phyloP scores from a whole-genome alignment of 169 alveolate species.

The Eimeria tenella region DNA sequence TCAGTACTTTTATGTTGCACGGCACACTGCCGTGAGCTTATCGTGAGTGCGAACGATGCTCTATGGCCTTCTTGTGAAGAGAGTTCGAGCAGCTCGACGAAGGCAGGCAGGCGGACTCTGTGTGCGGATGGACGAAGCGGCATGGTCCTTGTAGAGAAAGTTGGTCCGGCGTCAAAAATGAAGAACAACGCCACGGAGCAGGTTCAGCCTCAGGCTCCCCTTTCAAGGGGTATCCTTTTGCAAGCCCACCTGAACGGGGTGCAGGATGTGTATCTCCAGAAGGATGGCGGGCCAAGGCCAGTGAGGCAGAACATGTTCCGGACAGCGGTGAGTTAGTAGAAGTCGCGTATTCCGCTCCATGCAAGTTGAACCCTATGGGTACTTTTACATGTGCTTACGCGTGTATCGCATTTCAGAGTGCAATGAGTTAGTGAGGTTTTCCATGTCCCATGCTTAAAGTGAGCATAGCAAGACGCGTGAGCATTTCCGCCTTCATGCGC shows the following conservation, averaged over 20 bases:
- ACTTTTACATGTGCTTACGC: too few relatives aligned
- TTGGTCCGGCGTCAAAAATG: constrained; percentile 16
- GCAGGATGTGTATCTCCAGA: constrained; percentile 48
- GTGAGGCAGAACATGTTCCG: constrained; percentile 72
- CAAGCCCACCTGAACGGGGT: constrained; percentile 51
- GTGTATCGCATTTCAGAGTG: too few relatives aligned
- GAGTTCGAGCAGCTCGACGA: not conserved
- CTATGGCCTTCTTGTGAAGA: not conserved
- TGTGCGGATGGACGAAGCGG: constrained; percentile 54
- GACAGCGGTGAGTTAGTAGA: constrained; percentile 59
- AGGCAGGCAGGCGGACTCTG: not conserved
- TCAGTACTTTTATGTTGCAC: not conserved
- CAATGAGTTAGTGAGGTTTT: too few relatives aligned
- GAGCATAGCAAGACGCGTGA: too few relatives aligned
- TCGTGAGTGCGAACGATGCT: constrained; percentile 36
- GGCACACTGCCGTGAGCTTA: constrained; percentile 11
- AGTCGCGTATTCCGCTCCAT: too few relatives aligned
- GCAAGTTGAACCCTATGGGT: too few relatives aligned
- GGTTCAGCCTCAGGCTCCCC: constrained; percentile 64
- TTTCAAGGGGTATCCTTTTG: not conserved
- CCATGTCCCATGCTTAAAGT: too few relatives aligned
- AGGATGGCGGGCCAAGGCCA: constrained; percentile 70
- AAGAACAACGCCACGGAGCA: constrained; percentile 43
- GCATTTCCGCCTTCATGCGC: not conserved
- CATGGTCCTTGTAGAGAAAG: constrained; percentile 29